Conservation (phyloP, 2,329 filamentous ascomycete species). For the Fusarium heterosporum region DNA sequence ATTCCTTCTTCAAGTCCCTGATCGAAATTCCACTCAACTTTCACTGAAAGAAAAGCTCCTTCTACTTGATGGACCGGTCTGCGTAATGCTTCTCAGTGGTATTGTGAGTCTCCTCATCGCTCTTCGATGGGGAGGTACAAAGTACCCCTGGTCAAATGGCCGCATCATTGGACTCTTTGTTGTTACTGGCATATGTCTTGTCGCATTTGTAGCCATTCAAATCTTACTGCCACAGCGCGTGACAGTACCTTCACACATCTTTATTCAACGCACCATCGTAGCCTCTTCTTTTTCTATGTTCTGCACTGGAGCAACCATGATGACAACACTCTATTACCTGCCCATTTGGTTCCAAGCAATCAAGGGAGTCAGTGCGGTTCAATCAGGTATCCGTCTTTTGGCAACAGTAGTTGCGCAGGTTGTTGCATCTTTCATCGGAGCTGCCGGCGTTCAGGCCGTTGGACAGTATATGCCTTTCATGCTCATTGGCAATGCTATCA, state of each 20-base stretch:
- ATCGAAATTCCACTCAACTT: constrained; percentile 4
- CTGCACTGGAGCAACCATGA: constrained; percentile 22
- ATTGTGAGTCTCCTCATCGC: constrained; percentile 18
- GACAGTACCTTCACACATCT: constrained; percentile 12
- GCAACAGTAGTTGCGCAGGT: constrained; percentile 6
- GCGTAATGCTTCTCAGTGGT: constrained; percentile 10
- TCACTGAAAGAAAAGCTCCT: constrained; percentile 21
- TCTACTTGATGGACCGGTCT: constrained; percentile 15
- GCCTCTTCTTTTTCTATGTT: constrained; percentile 31
- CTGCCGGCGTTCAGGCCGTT: constrained; percentile 1
- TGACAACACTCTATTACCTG: constrained; percentile 30
- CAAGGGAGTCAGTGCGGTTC: constrained; percentile 14
- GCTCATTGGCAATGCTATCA: constrained; percentile 24
- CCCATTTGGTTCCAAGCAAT: constrained; percentile 30
- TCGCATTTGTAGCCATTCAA: neutral
- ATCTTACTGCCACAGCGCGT: constrained; percentile 3
- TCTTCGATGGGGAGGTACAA: constrained; percentile 23
- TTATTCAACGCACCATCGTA: constrained; percentile 19
- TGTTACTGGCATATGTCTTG: neutral
- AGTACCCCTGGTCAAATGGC: constrained; percentile 17
- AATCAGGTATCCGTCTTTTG: constrained; percentile 17
- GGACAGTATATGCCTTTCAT: constrained; percentile 41
- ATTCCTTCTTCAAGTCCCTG: neutral
- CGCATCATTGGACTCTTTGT: neutral
- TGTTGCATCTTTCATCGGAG: constrained; percentile 22